Base-by-base conservation (phyloP, 176 grass and related monocot genomes). In the Pontederia crassipes region DNA sequence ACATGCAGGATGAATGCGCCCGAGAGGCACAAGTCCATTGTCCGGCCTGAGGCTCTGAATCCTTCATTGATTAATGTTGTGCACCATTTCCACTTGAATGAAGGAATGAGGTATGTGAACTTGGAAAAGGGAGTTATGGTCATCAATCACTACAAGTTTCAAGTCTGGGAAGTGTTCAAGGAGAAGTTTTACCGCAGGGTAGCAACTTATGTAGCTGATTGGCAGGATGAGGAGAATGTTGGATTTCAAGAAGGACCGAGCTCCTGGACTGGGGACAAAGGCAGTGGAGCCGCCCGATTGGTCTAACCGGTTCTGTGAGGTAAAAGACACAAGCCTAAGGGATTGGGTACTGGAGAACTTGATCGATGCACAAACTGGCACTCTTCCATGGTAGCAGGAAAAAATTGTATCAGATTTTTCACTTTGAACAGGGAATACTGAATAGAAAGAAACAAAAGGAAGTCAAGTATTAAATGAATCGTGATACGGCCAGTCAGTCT, bases 121-220 rank as follows among this genome's bases (percentile, higher is more conserved):
- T 67, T 98, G 59, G 87, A 77, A 8, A 88, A 85, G 73, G 88
- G 87, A 48, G 27, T 76, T 10, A 86, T 98, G 79, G 59, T 88
- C 60, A 89, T 98, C 85, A 98, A 98, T 61, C 93, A 98, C 66
- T 98, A 92, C 56, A 98, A 98, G 66, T 98, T 92, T 60, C 93
- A 98, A 75, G 93, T 82, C 18, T 98, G 93, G 93, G 84, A 98
- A 69, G 87, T 92, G 70, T 98, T 98, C 77, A 98, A 98, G 64
- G 93, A 98, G 12, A 98, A 98, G 72, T 98, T 98, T 45, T 74
- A 81, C 13, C 66, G 93, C 11, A 77, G 93, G 40, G 93, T 98
- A 0, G 93, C 93, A 0, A 98, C 93, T 45, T 98, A 98, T 46
- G 93, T 98, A 48, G 79, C 88, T 0, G 93, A 98, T 81, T 98